Evolutionary conservation across 306 rosid species (phyloP).

Genomic region (Cajanus cajan): DNA sequence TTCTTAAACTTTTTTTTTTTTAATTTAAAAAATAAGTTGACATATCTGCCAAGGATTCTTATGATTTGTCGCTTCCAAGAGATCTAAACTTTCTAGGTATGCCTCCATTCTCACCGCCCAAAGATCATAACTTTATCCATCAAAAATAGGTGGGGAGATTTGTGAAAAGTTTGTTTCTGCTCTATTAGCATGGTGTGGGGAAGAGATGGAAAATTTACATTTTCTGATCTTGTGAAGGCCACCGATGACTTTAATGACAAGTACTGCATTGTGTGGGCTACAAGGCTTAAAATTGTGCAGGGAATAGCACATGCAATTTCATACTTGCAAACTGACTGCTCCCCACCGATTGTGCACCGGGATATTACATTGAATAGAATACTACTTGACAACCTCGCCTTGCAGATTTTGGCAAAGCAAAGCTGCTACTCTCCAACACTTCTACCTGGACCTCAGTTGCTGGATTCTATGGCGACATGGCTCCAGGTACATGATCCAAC

Average conservation of each 20-base stretch:
- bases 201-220: constrained; percentile 43
- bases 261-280: constrained; percentile 64
- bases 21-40: too few relatives aligned
- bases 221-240: constrained; percentile 47
- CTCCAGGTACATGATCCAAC: constrained; percentile 55
- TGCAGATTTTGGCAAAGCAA: constrained; percentile 71
- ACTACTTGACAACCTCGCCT: constrained; percentile 55
- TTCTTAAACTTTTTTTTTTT: background rate
- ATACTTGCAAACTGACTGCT: constrained; percentile 65
- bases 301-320: constrained; percentile 70
- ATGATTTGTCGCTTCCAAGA: too few relatives aligned
- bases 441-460: constrained; percentile 60
- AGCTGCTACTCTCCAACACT: constrained; percentile 44
- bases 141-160: too few relatives aligned
- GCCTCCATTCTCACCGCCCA: too few relatives aligned
- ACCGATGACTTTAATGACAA: constrained; percentile 56
- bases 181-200: constrained; percentile 34
- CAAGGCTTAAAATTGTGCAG: constrained; percentile 50
- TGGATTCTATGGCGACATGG: constrained; percentile 83
- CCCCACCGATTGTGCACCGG: constrained; percentile 59
- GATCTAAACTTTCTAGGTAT: too few relatives aligned
- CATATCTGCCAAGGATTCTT: too few relatives aligned
- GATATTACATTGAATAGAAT: constrained; percentile 59
- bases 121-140: too few relatives aligned
- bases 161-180: too few relatives aligned